A percentile compares a stretch with the other conserved stretches of the same genome.
Conservation (phyloP, 805 yeast species). For the Saccharomycopsis sp. region DNA sequence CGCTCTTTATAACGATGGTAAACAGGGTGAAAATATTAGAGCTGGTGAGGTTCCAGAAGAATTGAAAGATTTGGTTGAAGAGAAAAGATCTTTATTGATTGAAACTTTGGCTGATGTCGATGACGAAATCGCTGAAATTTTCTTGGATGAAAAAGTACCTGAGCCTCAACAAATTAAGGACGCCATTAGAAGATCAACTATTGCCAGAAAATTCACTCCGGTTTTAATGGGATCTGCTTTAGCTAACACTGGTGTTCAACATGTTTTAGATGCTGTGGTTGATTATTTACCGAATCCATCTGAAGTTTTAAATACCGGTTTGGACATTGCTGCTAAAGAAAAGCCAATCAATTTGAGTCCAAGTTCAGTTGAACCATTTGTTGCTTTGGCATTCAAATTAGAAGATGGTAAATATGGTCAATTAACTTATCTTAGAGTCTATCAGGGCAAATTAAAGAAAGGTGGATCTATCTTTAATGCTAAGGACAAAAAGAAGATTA, state of each 20-base stretch:
- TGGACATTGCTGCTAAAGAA: slow-evolving; percentile 60
- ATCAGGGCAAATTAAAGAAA: slow-evolving; percentile 90
- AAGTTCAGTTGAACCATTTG: slow-evolving; percentile 69
- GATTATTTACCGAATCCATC: slow-evolving; percentile 87
- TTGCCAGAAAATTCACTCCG: slow-evolving; percentile 95
- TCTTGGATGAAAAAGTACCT: slow-evolving; percentile 85
- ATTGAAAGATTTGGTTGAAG: slow-evolving; percentile 75
- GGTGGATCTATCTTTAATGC: slow-evolving; percentile 85
- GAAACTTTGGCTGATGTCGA: slow-evolving; percentile 98
- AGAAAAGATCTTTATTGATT: slow-evolving; percentile 76
- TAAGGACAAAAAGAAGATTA: slow-evolving; percentile 87
- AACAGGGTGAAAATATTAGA: slow-evolving; percentile 78
- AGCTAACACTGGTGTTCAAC: slow-evolving; percentile 94
- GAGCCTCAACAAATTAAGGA: slow-evolving; percentile 71
- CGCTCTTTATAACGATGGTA: slow-evolving; percentile 83
- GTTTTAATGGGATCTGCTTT: slow-evolving; percentile 99
- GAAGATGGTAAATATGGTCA: slow-evolving; percentile 99
- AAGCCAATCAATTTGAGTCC: slow-evolving; percentile 70
- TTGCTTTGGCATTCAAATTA: slow-evolving; percentile 96
- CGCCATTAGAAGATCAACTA: slow-evolving; percentile 92
- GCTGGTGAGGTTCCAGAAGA: slow-evolving; percentile 69
- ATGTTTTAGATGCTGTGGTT: slow-evolving; percentile 76
- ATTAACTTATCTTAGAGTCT: slow-evolving; percentile 91
- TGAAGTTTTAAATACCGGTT: slow-evolving; percentile 84
- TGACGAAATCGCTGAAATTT: slow-evolving; percentile 93